Conservation (phyloP, 257 asterid species). For the Primulina eburnea region DNA sequence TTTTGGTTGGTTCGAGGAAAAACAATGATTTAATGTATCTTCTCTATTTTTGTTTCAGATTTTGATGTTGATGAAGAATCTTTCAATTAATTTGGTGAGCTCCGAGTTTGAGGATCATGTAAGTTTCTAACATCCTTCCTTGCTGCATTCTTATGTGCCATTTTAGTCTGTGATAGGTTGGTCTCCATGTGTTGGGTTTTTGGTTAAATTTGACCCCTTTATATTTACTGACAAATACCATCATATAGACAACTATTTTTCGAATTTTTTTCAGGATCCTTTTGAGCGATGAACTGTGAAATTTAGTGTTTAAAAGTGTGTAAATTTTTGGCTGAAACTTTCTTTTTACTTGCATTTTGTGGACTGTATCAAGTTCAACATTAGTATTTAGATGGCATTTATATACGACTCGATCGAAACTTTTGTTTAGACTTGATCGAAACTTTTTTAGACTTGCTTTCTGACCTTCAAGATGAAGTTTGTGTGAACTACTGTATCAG, state of each 20-base stretch:
- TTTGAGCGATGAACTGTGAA: not conserved
- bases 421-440: too few species aligned
- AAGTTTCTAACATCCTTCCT: constrained; percentile 27
- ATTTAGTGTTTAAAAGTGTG: too few species aligned
- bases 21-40: not conserved
- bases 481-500: too few species aligned
- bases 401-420: too few species aligned
- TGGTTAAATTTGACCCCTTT: not conserved
- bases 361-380: too few species aligned
- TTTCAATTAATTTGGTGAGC: constrained; percentile 60
- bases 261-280: not conserved
- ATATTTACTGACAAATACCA: not conserved
- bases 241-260: not conserved
- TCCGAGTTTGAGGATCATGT: constrained; percentile 84
- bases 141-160: not conserved
- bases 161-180: not conserved
- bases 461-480: too few species aligned
- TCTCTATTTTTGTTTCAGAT: constrained; percentile 41
- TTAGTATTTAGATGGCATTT: too few species aligned
- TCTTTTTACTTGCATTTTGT: too few species aligned
- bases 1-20: not conserved
- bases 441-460: too few species aligned
- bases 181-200: not conserved
- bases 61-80: constrained; percentile 79
- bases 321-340: too few species aligned